Conservation (phyloP, 371 early-diverging fungal genomes). For the Cokeromyces recurvatus region DNA sequence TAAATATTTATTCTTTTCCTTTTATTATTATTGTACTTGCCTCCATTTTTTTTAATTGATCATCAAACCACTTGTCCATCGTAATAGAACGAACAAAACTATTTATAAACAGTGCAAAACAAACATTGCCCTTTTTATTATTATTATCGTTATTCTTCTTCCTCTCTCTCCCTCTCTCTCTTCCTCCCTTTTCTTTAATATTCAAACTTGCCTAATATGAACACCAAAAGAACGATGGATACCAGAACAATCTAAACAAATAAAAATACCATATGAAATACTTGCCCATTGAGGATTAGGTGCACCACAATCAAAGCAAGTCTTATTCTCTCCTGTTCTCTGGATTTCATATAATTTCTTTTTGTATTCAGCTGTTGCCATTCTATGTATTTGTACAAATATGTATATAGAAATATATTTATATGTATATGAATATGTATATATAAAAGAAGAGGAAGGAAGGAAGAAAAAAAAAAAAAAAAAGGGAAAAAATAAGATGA, state of each 20-base stretch:
- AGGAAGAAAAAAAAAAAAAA: constrained; percentile 4
- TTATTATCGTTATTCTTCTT: too few relatives aligned
- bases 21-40: constrained; percentile 17
- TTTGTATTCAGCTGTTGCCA: constrained; percentile 53
- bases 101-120: too few relatives aligned
- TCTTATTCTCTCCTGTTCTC: constrained; percentile 68
- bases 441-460: background rate
- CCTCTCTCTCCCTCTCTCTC: too few relatives aligned
- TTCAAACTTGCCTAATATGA: constrained; percentile 67
- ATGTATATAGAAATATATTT: too few relatives aligned
- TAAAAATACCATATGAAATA: constrained; percentile 93
- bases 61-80: constrained; percentile 97
- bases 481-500: constrained; percentile 5
- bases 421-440: too few relatives aligned
- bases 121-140: background rate
- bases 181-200: too few relatives aligned
- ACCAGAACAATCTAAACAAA: constrained; percentile 97
- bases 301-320: constrained; percentile 81
- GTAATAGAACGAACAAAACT: constrained; percentile 96
- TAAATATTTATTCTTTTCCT: background rate
- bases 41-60: constrained; percentile 92
- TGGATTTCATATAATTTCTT: constrained; percentile 69
- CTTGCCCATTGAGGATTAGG: constrained; percentile 94
- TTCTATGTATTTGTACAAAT: too few relatives aligned
- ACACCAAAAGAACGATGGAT: constrained; percentile 93